phyloP scores from a whole-genome alignment of 805 yeast species.

The Saccharomycopsis olivae region DNA sequence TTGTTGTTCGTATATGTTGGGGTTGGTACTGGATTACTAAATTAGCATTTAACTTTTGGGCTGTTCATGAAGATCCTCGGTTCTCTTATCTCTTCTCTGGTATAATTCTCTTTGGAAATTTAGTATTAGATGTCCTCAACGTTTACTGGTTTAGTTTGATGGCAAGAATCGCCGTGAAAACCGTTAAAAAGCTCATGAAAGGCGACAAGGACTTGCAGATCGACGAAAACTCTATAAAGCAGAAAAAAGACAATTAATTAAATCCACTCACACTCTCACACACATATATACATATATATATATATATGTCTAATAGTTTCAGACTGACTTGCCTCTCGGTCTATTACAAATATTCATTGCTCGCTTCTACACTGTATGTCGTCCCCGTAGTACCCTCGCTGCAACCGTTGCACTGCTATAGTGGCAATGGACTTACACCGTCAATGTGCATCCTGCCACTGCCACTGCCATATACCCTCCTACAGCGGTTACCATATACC shows the following conservation, averaged over 20 bases:
- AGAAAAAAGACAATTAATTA: not conserved
- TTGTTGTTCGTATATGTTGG: slow-evolving; percentile 66
- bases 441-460: no score
- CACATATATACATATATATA: no score
- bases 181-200: slow-evolving; percentile 24
- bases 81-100: slow-evolving; percentile 32
- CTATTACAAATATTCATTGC: no score
- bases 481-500: no score
- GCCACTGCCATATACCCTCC: no score
- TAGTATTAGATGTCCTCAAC: slow-evolving; percentile 54
- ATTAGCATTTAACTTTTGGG: slow-evolving; percentile 37
- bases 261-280: no score
- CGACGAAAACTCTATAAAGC: slow-evolving; percentile 15
- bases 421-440: no score
- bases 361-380: no score
- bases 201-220: slow-evolving; percentile 18
- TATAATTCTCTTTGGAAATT: slow-evolving; percentile 35
- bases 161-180: slow-evolving; percentile 51
- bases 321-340: no score
- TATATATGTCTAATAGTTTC: no score
- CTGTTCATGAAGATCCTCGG: slow-evolving; percentile 30
- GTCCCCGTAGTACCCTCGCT: no score
- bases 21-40: slow-evolving; percentile 60
- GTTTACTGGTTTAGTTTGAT: slow-evolving; percentile 74
- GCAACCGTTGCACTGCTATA: no score